Conservation (phyloP, 768 basidiomycete genomes). For the Coprinopsis cinerea region DNA sequence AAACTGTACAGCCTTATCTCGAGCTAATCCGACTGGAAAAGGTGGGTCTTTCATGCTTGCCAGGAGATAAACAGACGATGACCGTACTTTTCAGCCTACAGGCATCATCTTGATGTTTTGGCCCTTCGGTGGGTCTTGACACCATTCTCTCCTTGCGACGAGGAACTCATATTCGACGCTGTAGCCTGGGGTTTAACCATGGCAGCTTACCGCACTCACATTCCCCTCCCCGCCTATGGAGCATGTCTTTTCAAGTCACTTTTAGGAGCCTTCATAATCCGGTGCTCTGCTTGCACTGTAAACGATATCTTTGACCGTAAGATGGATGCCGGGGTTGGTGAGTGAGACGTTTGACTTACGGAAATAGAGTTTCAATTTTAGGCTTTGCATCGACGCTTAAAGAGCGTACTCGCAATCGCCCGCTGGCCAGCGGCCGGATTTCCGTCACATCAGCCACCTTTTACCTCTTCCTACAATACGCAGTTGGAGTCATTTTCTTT, state of each 20-base stretch:
- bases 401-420: constrained; percentile 46
- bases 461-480: constrained; percentile 37
- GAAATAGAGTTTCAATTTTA: neutral
- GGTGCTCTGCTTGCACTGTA: constrained; percentile 47
- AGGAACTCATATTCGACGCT: neutral
- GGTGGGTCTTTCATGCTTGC: constrained; percentile 19
- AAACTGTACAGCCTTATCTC: constrained; percentile 33
- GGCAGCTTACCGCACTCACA: constrained; percentile 34
- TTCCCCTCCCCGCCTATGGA: constrained; percentile 27
- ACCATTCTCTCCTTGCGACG: neutral
- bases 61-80: neutral
- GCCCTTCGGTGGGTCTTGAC: constrained; percentile 36
- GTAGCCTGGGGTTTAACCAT: constrained; percentile 47
- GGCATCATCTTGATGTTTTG: constrained; percentile 49
- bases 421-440: constrained; percentile 44
- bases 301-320: constrained; percentile 52
- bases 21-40: constrained; percentile 48
- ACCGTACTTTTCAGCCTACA: constrained; percentile 31
- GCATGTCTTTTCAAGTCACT: constrained; percentile 27
- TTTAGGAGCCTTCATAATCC: constrained; percentile 34
- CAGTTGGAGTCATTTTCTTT: constrained; percentile 35
- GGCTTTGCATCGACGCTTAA: neutral
- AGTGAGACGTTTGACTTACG: too few species aligned
- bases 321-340: constrained; percentile 49
- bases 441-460: constrained; percentile 35